phyloP scores from a whole-genome alignment of 495 filamentous ascomycete species.

The Poronia punctata region DNA sequence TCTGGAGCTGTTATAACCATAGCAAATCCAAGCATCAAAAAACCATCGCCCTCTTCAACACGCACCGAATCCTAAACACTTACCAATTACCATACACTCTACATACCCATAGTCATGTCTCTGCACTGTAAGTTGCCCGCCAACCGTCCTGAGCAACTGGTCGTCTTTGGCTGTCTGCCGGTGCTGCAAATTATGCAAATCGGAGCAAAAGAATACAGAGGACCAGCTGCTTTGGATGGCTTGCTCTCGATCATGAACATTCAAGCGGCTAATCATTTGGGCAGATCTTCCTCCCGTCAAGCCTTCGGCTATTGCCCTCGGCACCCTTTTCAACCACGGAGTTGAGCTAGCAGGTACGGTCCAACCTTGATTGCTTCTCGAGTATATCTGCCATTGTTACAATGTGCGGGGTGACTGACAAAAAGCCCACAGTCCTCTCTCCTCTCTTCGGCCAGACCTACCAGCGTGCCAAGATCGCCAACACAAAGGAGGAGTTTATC shows the following conservation, averaged over 20 bases:
- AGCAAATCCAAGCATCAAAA: too few species aligned
- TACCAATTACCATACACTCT: conserved; percentile 12
- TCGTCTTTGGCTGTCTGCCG: neutral
- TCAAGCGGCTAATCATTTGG: conserved; percentile 9
- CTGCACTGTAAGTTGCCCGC: conserved; percentile 45
- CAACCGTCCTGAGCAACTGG: too few species aligned
- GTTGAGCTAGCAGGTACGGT: conserved; percentile 36
- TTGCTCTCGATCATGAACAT: neutral
- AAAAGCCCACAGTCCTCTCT: conserved; percentile 65
- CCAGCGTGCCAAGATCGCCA: conserved; percentile 81
- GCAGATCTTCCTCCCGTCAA: conserved; percentile 94
- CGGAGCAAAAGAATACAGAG: too few species aligned
- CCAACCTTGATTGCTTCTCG: neutral
- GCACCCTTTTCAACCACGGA: conserved; percentile 89
- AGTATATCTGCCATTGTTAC: too few species aligned
- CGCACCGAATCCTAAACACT: conserved; percentile 1
- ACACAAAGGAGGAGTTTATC: conserved; percentile 94
- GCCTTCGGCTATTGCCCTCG: conserved; percentile 93
- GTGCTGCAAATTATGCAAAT: too few species aligned
- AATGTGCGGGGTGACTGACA: too few species aligned
- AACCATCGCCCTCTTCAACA: too few species aligned
- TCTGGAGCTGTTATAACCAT: conserved; percentile 1
- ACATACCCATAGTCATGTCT: conserved; percentile 42
- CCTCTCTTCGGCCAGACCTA: conserved; percentile 95
- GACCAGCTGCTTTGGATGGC: neutral